These are phyloP conservation scores for Brassica rapa DNA, from an alignment of 345 rosid species.

Conservation along the genomic window DNA sequence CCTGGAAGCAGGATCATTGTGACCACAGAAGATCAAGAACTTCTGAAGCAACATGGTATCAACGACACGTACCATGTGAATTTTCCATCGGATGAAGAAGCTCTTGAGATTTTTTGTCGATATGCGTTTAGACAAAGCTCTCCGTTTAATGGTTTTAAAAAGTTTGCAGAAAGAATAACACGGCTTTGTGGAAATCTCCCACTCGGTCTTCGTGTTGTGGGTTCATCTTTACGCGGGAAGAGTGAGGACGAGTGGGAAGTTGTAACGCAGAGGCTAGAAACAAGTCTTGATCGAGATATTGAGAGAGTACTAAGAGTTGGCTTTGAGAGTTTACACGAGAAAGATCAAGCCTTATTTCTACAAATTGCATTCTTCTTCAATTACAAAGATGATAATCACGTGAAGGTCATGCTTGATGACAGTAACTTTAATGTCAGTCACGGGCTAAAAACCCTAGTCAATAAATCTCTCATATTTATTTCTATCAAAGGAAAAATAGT, in stretches of 20 bases:
- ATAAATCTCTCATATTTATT: constrained; percentile 25
- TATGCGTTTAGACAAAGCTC: neutral
- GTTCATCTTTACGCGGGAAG: neutral
- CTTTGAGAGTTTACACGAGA: constrained; percentile 24
- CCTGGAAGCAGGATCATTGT: neutral
- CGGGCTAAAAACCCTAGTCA: neutral
- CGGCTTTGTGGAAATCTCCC: neutral
- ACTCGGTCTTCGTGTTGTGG: neutral
- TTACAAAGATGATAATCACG: neutral
- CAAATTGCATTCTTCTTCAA: constrained; percentile 43
- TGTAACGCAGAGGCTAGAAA: neutral
- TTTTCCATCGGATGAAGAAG: neutral
- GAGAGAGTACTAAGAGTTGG: constrained; percentile 6
- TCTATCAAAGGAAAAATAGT: neutral
- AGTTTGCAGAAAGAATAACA: neutral
- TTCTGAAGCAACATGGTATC: neutral
- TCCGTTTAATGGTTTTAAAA: neutral
- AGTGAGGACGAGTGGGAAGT: neutral
- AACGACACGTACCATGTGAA: neutral
- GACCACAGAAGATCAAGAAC: neutral
- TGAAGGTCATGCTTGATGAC: neutral
- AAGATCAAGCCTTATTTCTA: constrained; percentile 30
- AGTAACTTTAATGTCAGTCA: neutral
- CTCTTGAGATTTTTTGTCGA: neutral
- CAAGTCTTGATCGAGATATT: neutral